Base-by-base conservation (phyloP, 495 filamentous ascomycete species). In the Penicillium subrubescens region DNA sequence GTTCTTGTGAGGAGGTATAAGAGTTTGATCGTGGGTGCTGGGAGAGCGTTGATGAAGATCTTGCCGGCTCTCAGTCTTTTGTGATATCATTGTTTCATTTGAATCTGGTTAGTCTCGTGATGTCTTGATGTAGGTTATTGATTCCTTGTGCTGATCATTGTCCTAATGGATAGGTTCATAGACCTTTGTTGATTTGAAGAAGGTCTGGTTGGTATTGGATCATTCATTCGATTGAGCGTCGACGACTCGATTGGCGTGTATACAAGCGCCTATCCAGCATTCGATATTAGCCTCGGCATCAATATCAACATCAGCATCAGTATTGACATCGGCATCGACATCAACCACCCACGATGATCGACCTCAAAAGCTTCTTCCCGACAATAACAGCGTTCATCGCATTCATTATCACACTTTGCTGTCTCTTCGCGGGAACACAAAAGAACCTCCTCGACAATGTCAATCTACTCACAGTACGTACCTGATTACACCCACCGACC, bases 341-440 rank as follows among this genome's bases (percentile, higher is more conserved):
- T 14, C 25, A n/a, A 17, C 29, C n/a, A 11, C 14, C 39, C 35
- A 56, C 39, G 34, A 67, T 65, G 65, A 10, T 57, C 21, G 62
- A 68, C 19, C 27, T 64, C 25, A 69, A 68, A 29, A n/a, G 59
- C n/a, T 34, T 71, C 15, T 67, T 77, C 34, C 72, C 71, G 12
- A 68, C 67, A 5, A 12, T 75, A 50, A 59, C 66, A 11, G 82
- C 82, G 15, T 81, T 89, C 31, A 83, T 80, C 19, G 86, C 87
- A 43, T 88, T 93, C 68, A 82, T 93, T 50, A 78, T 94, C 39
- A 82, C 82, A 15, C 78, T 92, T 65, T 76, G 93, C 43, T 89
- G 87, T 39, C 82, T 94, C 61, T 88, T 94, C 65, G 88, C 92
- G 4, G 92, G 91, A 35, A 77, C 82, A 10, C 82, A 84, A 65